These are phyloP conservation scores for Aspergillus luchuensis DNA, from an alignment of 2,329 filamentous ascomycete species.

Conservation along the genomic window DNA sequence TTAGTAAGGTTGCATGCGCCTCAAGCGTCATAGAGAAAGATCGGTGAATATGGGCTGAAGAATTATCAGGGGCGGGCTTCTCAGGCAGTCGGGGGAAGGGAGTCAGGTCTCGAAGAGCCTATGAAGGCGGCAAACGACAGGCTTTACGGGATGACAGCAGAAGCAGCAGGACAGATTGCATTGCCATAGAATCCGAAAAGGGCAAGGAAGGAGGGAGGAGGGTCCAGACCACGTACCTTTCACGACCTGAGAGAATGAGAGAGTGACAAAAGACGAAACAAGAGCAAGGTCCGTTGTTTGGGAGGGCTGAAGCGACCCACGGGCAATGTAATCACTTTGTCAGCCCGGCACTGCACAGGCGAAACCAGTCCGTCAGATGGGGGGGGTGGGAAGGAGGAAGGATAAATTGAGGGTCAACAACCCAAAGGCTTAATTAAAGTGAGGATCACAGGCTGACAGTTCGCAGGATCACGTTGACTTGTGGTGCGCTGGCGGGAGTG, in stretches of 20 bases:
- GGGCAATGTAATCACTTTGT: conserved; percentile 20
- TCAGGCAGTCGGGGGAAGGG: not conserved
- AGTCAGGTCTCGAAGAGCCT: not conserved
- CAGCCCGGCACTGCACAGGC: conserved; percentile 19
- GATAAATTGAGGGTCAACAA: conserved; percentile 26
- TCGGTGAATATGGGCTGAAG: not conserved
- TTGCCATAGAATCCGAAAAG: not conserved
- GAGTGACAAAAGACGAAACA: conserved; percentile 32
- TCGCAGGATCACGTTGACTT: conserved; percentile 22
- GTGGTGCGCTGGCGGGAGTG: conserved; percentile 27
- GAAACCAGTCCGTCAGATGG: conserved; percentile 22
- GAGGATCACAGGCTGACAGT: conserved; percentile 19
- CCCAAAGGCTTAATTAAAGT: conserved; percentile 17
- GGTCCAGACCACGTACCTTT: conserved; percentile 31
- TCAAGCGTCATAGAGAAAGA: not conserved
- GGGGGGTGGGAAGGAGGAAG: conserved; percentile 11
- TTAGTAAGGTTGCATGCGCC: conserved; percentile 21
- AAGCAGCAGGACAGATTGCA: not conserved
- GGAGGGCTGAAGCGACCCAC: conserved; percentile 16
- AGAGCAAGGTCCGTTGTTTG: conserved; percentile 18
- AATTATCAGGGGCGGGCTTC: conserved; percentile 11
- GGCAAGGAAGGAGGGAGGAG: not conserved
- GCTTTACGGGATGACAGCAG: conserved; percentile 2
- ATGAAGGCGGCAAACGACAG: not conserved
- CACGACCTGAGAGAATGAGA: conserved; percentile 35